These are phyloP conservation scores for Paramecium sexaurelia DNA, from an alignment of 73 alveolate species.

Conservation along the genomic window DNA sequence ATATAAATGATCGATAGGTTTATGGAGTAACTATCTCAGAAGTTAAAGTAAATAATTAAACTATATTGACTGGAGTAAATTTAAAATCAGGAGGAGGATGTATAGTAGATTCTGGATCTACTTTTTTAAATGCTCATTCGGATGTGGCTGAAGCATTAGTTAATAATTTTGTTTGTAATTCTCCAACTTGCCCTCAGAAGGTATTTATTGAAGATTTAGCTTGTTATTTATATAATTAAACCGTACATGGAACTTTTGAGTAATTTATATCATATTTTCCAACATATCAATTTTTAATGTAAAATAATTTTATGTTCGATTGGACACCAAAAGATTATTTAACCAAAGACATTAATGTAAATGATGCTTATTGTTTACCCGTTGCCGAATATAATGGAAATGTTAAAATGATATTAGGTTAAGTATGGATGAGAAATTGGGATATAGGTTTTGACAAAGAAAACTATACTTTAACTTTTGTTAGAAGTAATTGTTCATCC, in stretches of 20 bases:
- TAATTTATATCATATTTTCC: not conserved
- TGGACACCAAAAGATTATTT: slow-evolving; percentile 13
- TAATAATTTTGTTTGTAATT: not conserved
- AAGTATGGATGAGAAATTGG: slow-evolving; percentile 59
- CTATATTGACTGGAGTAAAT: not conserved
- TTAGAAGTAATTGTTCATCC: slow-evolving; percentile 24
- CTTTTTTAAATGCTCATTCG: not conserved
- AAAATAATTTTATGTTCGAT: not conserved
- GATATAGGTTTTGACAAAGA: slow-evolving; percentile 21
- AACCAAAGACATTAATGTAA: not conserved
- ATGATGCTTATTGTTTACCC: slow-evolving; percentile 17
- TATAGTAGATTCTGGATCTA: not conserved
- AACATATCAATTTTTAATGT: not conserved
- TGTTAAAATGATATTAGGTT: not conserved
- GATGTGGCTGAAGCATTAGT: not conserved
- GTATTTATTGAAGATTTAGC: not conserved
- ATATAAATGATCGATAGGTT: not conserved
- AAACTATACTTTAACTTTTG: not conserved
- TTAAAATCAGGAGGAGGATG: not conserved
- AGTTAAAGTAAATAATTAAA: not conserved
- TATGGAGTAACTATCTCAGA: not conserved
- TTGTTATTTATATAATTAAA: not conserved
- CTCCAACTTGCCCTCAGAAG: not conserved
- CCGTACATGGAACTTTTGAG: not conserved
- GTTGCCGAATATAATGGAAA: not conserved